These are phyloP conservation scores for bread wheat (Triticum aestivum) DNA, from an alignment of 176 grass and related monocot species.

Conservation along the genomic window IWGSC_CS_RefSeq_v2.1 NC_057794.1:571165969-571166468, in stretches of 20 bases:
- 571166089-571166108: conserved; percentile 33
- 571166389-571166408: conserved; percentile 85
- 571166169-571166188: conserved; percentile 98
- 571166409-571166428: conserved; percentile 96
- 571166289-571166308: conserved; percentile 82
- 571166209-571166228: conserved; percentile 91
- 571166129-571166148: conserved; percentile 96
- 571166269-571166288: conserved; percentile 98
- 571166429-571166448: conserved; percentile 89
- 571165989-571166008: conserved; percentile 95
- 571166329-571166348: conserved; percentile 93
- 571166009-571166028: conserved; percentile 91
- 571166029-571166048: conserved; percentile 93
- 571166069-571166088: conserved; percentile 11
- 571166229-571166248: conserved; percentile 97
- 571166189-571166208: conserved; percentile 93
- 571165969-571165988: conserved; percentile 96
- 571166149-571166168: conserved; percentile 90
- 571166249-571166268: conserved; percentile 89
- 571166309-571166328: conserved; percentile 93
- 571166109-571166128: conserved; percentile 47
- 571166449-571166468: conserved; percentile 95
- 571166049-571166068: conserved; percentile 1
- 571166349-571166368: conserved; percentile 99
- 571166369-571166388: conserved; percentile 98